Percentiles rank a stretch among this genome's conserved stretches.
Conservation (phyloP, 805 yeast genomes). For the Yarrowia sp. region DNA sequence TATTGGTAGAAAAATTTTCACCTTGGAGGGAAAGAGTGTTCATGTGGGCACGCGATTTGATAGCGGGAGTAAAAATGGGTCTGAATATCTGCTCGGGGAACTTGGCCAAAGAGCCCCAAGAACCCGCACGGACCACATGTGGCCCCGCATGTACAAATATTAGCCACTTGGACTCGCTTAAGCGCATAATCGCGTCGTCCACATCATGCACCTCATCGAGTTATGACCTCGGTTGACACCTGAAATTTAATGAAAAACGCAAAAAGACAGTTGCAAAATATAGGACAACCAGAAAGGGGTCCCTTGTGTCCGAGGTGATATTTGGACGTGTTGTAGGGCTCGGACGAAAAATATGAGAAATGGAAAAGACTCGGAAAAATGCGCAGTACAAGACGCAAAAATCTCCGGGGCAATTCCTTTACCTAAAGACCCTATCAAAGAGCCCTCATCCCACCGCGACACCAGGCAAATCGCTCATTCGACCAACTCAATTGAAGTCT, state of each 20-base stretch:
- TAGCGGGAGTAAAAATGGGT: not conserved
- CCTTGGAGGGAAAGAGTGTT: constrained; percentile 7
- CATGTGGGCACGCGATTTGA: constrained; percentile 22
- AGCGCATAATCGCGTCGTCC: constrained; percentile 23
- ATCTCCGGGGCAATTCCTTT: not conserved
- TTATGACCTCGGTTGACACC: constrained; percentile 23
- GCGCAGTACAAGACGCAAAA: not conserved
- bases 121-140: not conserved
- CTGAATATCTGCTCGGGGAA: not conserved
- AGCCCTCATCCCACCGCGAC: not conserved
- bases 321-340: not conserved
- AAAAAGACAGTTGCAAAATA: not conserved
- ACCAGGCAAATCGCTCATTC: constrained; percentile 19
- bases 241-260: constrained; percentile 13
- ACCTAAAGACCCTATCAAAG: not conserved
- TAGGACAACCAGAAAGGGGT: constrained; percentile 8
- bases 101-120: no score
- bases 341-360: not conserved
- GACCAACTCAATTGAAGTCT: constrained; percentile 21
- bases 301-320: not conserved
- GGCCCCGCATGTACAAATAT: not conserved
- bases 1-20: constrained; percentile 23
- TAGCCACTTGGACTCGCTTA: not conserved
- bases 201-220: constrained; percentile 24
- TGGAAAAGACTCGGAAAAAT: not conserved